Evolutionary conservation across 202 grass and related monocot genomes (phyloP).

Genomic region (Elaeis oleifera): DNA sequence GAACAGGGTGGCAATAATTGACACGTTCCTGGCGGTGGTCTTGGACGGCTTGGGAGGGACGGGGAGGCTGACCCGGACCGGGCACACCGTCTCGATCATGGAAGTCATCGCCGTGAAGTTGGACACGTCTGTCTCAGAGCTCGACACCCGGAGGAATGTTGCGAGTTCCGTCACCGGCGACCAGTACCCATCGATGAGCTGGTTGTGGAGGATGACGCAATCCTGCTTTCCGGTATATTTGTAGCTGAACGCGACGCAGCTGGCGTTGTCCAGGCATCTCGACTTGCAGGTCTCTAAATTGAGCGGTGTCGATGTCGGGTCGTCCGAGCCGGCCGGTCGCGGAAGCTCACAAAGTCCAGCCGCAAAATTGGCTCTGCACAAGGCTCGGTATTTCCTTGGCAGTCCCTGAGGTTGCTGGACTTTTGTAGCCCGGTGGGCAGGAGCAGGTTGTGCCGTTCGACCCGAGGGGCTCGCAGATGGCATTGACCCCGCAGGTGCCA

Average conservation of each 20-base stretch:
- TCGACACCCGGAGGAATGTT: constrained; percentile 44
- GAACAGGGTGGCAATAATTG: constrained; percentile 67
- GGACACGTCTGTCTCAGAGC: constrained; percentile 26
- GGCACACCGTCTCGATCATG: constrained; percentile 72
- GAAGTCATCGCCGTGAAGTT: constrained; percentile 62
- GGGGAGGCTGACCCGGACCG: constrained; percentile 41
- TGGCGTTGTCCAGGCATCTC: not conserved
- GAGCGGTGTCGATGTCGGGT: not conserved
- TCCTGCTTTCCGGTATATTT: constrained; percentile 46
- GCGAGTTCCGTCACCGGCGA: constrained; percentile 58
- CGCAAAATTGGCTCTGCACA: constrained; percentile 46
- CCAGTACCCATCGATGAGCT: constrained; percentile 51
- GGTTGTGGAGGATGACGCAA: constrained; percentile 24
- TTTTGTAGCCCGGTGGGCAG: constrained; percentile 72
- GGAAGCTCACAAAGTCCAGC: constrained; percentile 65
- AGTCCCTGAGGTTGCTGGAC: not conserved
- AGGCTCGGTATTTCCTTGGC: constrained; percentile 13
- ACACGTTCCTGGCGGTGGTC: constrained; percentile 39
- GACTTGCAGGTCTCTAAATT: constrained; percentile 35
- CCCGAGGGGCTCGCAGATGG: constrained; percentile 56
- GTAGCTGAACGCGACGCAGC: constrained; percentile 71
- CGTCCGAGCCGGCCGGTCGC: not conserved
- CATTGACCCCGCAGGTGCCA: constrained; percentile 38
- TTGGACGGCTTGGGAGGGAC: constrained; percentile 36
- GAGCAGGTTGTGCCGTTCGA: constrained; percentile 28